A percentile compares a stretch with the other conserved stretches of the same genome.
Evolutionary conservation across 306 rosid genomes (phyloP).

Genomic region (Citrullus colocynthis): DNA sequence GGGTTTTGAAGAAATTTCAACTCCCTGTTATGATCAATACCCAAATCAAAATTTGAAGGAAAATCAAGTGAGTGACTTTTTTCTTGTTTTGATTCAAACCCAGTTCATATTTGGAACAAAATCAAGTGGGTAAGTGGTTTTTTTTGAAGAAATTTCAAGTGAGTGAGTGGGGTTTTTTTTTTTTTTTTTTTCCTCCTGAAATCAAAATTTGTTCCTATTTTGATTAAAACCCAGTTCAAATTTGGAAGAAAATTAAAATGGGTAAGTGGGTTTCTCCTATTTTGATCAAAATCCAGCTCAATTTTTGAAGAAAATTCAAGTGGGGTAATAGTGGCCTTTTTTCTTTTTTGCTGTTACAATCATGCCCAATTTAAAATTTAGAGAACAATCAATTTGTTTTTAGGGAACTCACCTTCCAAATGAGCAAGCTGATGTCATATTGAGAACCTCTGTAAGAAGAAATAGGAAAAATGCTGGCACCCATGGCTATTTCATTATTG

Average conservation of each 20-base stretch:
- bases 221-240: not conserved
- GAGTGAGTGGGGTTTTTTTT: not conserved
- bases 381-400: not conserved
- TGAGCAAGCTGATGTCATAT: conserved; percentile 71
- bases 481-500: conserved; percentile 76
- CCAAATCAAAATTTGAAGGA: not conserved
- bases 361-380: not conserved
- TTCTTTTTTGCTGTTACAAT: too few species aligned
- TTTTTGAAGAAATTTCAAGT: not conserved
- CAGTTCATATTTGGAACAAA: not conserved
- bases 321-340: too few species aligned
- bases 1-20: not conserved
- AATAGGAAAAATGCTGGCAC: conserved; percentile 85
- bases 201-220: not conserved
- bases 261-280: not conserved
- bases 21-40: not conserved
- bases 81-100: not conserved
- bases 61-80: not conserved
- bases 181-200: not conserved
- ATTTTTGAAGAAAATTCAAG: not conserved
- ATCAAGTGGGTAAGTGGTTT: not conserved
- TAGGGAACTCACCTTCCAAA: conserved; percentile 71
- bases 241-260: not conserved
- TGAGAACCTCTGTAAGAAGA: conserved; percentile 50
- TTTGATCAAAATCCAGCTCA: not conserved